phyloP scores from a whole-genome alignment of 176 grass and related monocot species.

The Avena insularis region DNA sequence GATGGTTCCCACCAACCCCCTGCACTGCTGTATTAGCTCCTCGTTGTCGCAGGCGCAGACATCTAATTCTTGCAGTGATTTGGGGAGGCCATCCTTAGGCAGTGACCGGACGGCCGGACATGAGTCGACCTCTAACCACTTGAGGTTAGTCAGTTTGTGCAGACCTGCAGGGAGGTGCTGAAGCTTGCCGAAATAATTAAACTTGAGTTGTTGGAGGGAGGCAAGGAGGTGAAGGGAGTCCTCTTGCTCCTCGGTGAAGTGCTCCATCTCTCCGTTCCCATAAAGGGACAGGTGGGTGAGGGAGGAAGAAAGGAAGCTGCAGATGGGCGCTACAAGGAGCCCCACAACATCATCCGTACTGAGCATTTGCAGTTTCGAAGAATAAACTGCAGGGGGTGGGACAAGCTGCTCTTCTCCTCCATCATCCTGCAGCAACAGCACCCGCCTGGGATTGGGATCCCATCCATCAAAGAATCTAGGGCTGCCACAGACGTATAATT shows the following conservation, averaged over 20 bases:
- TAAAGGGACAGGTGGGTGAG: not conserved
- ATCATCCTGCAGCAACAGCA: not conserved
- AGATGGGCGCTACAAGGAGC: not conserved
- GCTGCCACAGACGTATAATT: not conserved
- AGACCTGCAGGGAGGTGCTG: constrained; percentile 13
- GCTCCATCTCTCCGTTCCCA: not conserved
- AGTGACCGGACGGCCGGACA: not conserved
- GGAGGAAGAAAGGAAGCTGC: constrained; percentile 21
- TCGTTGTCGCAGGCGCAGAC: accelerated
- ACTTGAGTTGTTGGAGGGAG: not conserved
- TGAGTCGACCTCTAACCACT: accelerated
- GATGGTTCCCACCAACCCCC: not conserved
- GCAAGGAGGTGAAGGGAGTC: not conserved
- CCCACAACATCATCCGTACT: accelerated
- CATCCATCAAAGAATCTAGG: not conserved
- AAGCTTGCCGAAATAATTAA: accelerated
- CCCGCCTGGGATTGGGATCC: not conserved
- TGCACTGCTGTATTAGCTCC: constrained; percentile 6
- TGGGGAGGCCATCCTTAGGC: constrained; percentile 2
- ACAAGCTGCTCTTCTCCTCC: not conserved
- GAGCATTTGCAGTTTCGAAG: not conserved
- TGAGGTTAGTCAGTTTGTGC: not conserved
- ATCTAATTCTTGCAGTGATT: not conserved
- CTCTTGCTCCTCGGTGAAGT: constrained; percentile 25
- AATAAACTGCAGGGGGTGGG: not conserved